Conservation (phyloP, 805 yeast genomes). For the Candida morakotiae region DNA sequence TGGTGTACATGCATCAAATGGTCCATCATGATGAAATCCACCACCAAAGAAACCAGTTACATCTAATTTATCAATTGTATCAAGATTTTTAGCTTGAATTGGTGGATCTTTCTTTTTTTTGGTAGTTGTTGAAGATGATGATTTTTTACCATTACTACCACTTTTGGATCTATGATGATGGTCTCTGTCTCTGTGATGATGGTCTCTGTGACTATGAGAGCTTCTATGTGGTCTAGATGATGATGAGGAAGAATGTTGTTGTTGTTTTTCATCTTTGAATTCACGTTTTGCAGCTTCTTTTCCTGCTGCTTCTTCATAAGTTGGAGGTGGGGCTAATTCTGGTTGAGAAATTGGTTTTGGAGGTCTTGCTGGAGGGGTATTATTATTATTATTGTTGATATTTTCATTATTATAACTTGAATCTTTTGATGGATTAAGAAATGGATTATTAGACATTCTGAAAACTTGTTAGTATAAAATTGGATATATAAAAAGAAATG, state of each 20-base stretch:
- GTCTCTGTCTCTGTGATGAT: background rate
- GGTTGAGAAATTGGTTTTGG: constrained; percentile 17
- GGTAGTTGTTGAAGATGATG: constrained; percentile 17
- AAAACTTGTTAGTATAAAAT: constrained; percentile 1
- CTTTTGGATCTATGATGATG: constrained; percentile 1
- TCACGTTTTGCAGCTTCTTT: constrained; percentile 35
- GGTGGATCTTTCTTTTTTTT: constrained; percentile 41
- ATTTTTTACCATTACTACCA: background rate
- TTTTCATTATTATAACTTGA: constrained; percentile 10
- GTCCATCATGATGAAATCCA: constrained; percentile 98
- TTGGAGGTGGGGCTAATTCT: constrained; percentile 59
- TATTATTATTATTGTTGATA: constrained; percentile 1
- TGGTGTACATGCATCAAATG: constrained; percentile 97
- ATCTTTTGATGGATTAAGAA: constrained; percentile 14
- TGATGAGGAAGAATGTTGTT: too few species aligned
- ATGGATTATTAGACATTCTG: constrained; percentile 46
- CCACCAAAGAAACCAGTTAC: constrained; percentile 93
- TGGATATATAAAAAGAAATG: too few species aligned
- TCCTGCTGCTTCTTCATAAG: constrained; percentile 70
- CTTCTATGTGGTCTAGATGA: constrained; percentile 19
- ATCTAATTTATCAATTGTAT: constrained; percentile 91
- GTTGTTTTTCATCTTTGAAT: constrained; percentile 54
- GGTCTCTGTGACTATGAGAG: constrained; percentile 6
- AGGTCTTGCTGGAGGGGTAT: constrained; percentile 23
- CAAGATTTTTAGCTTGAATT: constrained; percentile 68